Percentiles rank a stretch among this genome's conserved stretches.
phyloP scores from a whole-genome alignment of 2,329 filamentous ascomycete species.

The Dactylella cylindrospora region DNA sequence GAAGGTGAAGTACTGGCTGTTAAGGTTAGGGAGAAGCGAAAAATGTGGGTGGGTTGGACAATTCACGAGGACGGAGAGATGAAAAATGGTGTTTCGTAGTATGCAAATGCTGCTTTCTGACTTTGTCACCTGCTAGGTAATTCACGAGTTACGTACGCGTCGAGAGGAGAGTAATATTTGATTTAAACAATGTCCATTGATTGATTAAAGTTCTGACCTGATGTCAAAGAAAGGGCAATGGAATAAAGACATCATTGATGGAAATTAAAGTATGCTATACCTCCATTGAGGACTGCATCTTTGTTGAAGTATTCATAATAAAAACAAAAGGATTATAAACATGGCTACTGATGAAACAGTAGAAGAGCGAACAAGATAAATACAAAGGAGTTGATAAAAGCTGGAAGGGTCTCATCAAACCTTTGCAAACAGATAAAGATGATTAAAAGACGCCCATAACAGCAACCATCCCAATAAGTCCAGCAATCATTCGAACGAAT shows the following conservation, averaged over 20 bases:
- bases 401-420: constrained; percentile 8
- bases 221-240: no score
- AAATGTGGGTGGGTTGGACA: no score
- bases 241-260: background rate
- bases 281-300: constrained; percentile 37
- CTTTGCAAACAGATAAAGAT: background rate
- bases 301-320: constrained; percentile 18
- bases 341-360: constrained; percentile 12
- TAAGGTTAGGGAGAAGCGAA: no score
- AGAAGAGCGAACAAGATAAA: background rate
- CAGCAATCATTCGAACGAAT: constrained; percentile 27
- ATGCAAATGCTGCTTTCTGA: no score
- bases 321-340: constrained; percentile 1
- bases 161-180: no score
- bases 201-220: no score
- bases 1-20: no score
- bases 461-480: constrained; percentile 29
- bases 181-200: no score
- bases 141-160: no score
- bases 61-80: no score
- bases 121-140: no score
- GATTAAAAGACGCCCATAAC: constrained; percentile 35
- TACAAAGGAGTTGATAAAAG: constrained; percentile 4
- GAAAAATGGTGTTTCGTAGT: no score
- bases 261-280: constrained; percentile 30